Conservation (phyloP, 768 basidiomycete genomes). For the Auriscalpium vulgare region DNA sequence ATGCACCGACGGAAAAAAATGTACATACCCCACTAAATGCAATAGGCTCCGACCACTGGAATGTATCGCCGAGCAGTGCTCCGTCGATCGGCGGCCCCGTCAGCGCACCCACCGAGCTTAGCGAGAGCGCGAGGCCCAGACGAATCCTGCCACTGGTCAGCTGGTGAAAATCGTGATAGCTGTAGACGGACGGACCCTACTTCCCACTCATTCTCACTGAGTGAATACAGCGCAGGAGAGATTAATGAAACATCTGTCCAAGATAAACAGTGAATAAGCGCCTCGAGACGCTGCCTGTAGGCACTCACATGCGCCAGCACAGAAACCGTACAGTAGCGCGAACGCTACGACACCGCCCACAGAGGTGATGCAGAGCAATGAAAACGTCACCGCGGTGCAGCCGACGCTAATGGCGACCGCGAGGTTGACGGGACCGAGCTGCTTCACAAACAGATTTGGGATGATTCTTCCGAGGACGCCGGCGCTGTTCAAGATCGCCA, state of each 20-base stretch:
- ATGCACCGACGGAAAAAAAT: too few species aligned
- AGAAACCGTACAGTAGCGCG: conserved; percentile 38
- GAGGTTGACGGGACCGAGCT: conserved; percentile 42
- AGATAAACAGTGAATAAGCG: background rate
- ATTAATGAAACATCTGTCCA: conserved; percentile 16
- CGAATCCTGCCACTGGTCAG: background rate
- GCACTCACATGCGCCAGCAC: conserved; percentile 34
- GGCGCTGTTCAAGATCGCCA: conserved; percentile 38
- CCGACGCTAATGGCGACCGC: conserved; percentile 26
- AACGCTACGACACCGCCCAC: conserved; percentile 31
- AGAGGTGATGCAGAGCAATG: conserved; percentile 28
- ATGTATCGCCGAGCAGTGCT: background rate
- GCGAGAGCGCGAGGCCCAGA: background rate
- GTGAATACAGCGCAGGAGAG: background rate
- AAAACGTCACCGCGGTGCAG: conserved; percentile 32
- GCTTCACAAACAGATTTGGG: background rate
- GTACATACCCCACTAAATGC: background rate
- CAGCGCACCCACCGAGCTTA: background rate
- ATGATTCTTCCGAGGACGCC: background rate
- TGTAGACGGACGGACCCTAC: background rate
- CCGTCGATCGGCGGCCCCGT: background rate
- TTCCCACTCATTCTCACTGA: background rate
- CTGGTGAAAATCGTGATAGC: background rate
- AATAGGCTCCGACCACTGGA: background rate
- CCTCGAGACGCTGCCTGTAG: background rate